Evolutionary conservation across 208 protist genomes (phyloP), one percentile per base, ranked within the genome.

Genomic region (Wallacemonas sp.): DNA sequence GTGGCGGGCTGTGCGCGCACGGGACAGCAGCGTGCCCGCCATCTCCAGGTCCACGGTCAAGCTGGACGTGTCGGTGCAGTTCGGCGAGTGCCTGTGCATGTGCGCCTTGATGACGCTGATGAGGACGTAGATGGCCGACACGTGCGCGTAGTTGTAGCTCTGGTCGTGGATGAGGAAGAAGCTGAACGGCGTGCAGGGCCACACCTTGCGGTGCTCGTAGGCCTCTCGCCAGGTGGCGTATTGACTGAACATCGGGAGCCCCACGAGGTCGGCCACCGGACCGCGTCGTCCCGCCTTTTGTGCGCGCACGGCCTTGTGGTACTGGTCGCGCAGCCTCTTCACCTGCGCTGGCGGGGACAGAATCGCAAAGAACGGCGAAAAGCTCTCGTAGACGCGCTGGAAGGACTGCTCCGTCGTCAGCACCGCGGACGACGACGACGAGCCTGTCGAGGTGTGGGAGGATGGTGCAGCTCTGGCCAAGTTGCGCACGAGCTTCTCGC

Each of bases 101-200:
- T 76, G 60, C 9, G 46, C 58, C 57, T 69, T 74, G 52, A 96
- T 81, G 23, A 89, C 68, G 60, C 79, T 57, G 44, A 94, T 61
- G 49, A 93, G 61, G 5, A 91, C 76, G 48, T 79, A 92, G 32
- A 96, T 30, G 30, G 90, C 88, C 2, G 81, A 72, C 27, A 96
- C 76, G 65, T 96, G 85, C 16, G 87, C 71, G 63, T 83, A 83
- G 72, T 94, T 94, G 69, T 81, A 96, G 76, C 87, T 90, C 23
- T 52, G 47, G 56, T 96, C 90, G 61, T 93, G 77, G 32, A 94
- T 72, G 14, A 96, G 70, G 39, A 94, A 96, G 72, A 89, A 96
- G 54, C 79, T 85, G 52, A 91, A 90, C 24, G 90, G 88, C 2
- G 78, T 68, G 47, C 79, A 78, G 44, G 39, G 19, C 86, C 90